These are phyloP conservation scores for Colletotrichum liriopes DNA, from an alignment of 2,329 filamentous ascomycete species.

Conservation along the genomic window DNA sequence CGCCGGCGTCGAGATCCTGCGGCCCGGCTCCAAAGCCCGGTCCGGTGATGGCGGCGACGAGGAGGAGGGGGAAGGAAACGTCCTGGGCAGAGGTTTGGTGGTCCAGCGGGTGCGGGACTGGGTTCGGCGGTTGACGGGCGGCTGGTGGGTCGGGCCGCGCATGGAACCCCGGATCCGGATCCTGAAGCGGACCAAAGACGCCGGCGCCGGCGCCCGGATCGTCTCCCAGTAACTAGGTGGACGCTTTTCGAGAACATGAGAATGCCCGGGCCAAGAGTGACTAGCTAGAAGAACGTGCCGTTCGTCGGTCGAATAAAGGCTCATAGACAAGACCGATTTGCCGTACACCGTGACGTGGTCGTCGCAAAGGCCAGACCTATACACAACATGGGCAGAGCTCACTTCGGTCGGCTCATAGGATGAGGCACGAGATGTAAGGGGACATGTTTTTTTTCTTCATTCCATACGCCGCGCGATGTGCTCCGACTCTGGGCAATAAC, in stretches of 20 bases:
- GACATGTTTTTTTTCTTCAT: not conserved
- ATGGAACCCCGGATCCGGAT: conserved; percentile 72
- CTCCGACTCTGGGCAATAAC: conserved; percentile 24
- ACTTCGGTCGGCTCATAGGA: no score
- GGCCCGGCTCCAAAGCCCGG: conserved; percentile 57
- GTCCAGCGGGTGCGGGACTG: conserved; percentile 57
- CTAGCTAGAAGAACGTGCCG: not conserved
- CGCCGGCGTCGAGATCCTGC: conserved; percentile 71
- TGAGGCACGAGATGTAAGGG: not conserved
- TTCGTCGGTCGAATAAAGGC: not conserved
- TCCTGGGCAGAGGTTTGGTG: conserved; percentile 63
- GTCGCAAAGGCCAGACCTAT: not conserved
- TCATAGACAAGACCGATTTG: no score
- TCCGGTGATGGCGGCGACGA: conserved; percentile 30
- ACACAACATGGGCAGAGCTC: not conserved
- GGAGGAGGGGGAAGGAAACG: conserved; percentile 44
- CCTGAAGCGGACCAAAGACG: conserved; percentile 55
- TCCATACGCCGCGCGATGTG: conserved; percentile 21
- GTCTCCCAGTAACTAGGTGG: conserved; percentile 23
- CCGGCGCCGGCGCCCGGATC: conserved; percentile 28
- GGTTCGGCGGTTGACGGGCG: conserved; percentile 66
- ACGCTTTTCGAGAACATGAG: not conserved
- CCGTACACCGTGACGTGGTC: no score
- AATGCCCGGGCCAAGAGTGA: not conserved
- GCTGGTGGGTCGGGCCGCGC: conserved; percentile 76